These are phyloP conservation scores for Pestalotiopsis sp. DNA, from an alignment of 2,329 filamentous ascomycete species.

Conservation along the genomic window DNA sequence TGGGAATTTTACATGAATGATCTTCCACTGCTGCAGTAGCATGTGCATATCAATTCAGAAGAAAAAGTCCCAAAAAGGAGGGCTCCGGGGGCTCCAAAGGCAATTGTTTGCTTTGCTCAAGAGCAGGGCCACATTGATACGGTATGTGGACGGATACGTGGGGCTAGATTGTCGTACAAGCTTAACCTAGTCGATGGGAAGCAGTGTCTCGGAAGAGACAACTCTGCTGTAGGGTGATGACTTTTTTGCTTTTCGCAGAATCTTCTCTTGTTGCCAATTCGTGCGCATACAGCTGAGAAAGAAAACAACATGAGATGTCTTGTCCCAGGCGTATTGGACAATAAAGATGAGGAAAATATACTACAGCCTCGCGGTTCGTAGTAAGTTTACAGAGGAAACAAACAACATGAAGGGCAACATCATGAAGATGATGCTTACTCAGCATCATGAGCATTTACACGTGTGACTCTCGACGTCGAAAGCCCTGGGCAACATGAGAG, in stretches of 20 bases:
- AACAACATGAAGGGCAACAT: not conserved
- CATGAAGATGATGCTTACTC: too few species aligned
- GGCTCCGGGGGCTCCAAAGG: not conserved
- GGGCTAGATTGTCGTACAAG: not conserved
- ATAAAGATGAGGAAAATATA: not conserved
- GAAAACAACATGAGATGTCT: not conserved
- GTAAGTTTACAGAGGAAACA: not conserved
- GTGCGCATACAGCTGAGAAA: not conserved
- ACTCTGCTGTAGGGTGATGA: not conserved
- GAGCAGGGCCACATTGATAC: not conserved
- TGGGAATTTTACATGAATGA: not conserved
- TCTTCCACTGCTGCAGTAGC: not conserved
- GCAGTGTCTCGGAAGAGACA: not conserved
- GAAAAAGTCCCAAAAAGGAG: not conserved
- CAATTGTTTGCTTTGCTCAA: not conserved
- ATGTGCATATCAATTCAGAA: not conserved
- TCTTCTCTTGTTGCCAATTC: not conserved
- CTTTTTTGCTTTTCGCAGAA: not conserved
- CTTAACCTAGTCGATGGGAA: not conserved
- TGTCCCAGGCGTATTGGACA: not conserved
- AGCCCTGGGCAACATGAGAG: too few species aligned
- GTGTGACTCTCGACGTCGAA: too few species aligned
- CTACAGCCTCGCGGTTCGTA: not conserved
- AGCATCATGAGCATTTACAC: too few species aligned
- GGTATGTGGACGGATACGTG: not conserved